Conservation (phyloP, 2,329 filamentous ascomycete genomes). For the Albophoma yamanashiensis region DNA sequence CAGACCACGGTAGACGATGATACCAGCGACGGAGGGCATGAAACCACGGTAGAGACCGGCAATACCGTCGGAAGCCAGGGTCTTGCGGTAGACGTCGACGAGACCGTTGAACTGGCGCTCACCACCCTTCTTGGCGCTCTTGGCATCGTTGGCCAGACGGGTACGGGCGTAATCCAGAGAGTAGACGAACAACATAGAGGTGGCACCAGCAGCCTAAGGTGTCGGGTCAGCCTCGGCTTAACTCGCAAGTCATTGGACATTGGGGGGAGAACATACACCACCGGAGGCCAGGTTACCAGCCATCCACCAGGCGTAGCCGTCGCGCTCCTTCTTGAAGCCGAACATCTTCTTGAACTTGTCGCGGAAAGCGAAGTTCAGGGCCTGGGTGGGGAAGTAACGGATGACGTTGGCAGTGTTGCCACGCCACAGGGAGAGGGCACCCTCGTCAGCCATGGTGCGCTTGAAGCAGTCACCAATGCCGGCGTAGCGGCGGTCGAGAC, state of each 20-base stretch:
- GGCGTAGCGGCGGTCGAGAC: slow-evolving; percentile 94
- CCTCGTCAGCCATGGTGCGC: slow-evolving; percentile 82
- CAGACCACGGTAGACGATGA: slow-evolving; percentile 99
- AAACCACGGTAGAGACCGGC: slow-evolving; percentile 99
- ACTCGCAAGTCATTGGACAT: not conserved
- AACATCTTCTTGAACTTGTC: slow-evolving; percentile 99
- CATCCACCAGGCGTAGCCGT: slow-evolving; percentile 99
- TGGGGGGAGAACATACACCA: slow-evolving; percentile 62
- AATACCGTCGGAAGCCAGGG: slow-evolving; percentile 95
- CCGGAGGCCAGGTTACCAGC: slow-evolving; percentile 98
- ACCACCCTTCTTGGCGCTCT: slow-evolving; percentile 94
- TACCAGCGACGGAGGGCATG: slow-evolving; percentile 98
- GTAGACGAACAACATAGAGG: slow-evolving; percentile 99
- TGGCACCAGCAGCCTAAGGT: slow-evolving; percentile 87
- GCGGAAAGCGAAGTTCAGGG: slow-evolving; percentile 99
- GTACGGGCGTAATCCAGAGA: slow-evolving; percentile 99
- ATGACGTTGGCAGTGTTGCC: slow-evolving; percentile 99
- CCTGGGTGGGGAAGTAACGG: slow-evolving; percentile 99
- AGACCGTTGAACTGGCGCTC: slow-evolving; percentile 99
- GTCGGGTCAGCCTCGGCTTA: slow-evolving; percentile 2
- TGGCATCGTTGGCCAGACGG: slow-evolving; percentile 99
- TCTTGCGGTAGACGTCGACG: slow-evolving; percentile 99
- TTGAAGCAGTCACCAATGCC: slow-evolving; percentile 94
- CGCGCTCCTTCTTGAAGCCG: slow-evolving; percentile 99
- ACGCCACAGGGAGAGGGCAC: slow-evolving; percentile 93